Base-by-base conservation (phyloP, 495 filamentous ascomycete genomes). In the Penicillium soppii region DNA sequence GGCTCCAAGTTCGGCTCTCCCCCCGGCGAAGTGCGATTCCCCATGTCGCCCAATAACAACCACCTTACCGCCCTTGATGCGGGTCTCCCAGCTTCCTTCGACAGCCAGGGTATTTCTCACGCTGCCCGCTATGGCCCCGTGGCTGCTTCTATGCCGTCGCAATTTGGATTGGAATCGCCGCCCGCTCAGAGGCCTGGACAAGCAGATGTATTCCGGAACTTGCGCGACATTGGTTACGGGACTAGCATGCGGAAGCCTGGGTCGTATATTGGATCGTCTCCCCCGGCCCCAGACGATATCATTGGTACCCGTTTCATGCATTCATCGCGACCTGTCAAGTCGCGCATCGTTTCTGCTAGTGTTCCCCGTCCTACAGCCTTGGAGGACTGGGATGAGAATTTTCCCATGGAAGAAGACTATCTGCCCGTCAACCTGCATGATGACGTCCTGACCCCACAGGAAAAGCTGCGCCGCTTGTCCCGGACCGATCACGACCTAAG, bases 31-130 rank as follows among this genome's bases (percentile, higher is more conserved):
- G 53, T 78, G 75, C 70, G 86, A 69, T 56, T 75, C 25, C 85
- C 87, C 20, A 80, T 90, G 50, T 92, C 92, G n/a, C 90, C 92
- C 4, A 75, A 60, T 46, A 59, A 68, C 41, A 19, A 79, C 66
- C 68, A 82, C 73, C 79, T 91, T 35, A 95, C 83, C 37, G 89
- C 91, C n/a, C 80, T 97, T 16, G 94, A 98, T 75, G 95, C 91
- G 6, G 90, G 90, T 2, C 82, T 98, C 20, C 94, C 94, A 7
- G 91, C 90, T 9, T 97, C 94, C 1, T 97, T 98, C 63, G 95
- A 97, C 66, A 95, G 90, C 61, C 91, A 97, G 57, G 94, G 94
- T 36, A 89, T 96, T 16, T 96, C 92, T 5, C 87, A 90, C 61
- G 88, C 88, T 46, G 92, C 94, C 20, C 82, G 91, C 43, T 89